Percentiles rank a stretch among this genome's conserved stretches.
phyloP scores from a whole-genome alignment of 352 stramenopile genomes.

The Hyphochytrium catenoides region DNA sequence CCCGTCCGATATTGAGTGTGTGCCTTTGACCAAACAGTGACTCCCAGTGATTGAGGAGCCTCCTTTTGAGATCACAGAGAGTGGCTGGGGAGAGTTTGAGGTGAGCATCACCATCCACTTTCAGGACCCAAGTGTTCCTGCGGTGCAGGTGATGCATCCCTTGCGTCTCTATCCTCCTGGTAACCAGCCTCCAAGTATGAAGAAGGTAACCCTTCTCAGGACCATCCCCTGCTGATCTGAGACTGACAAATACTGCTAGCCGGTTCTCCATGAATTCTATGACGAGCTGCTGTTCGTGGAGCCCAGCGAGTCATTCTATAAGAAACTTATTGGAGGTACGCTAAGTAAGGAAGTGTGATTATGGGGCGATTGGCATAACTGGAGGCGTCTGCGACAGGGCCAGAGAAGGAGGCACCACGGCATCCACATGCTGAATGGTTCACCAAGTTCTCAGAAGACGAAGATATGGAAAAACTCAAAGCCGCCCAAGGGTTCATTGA shows the following conservation, averaged over 20 bases:
- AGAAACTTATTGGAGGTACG: conserved; percentile 48
- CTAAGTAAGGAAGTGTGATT: neutral
- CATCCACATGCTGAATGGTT: conserved; percentile 56
- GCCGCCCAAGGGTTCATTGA: conserved; percentile 52
- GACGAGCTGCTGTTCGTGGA: conserved; percentile 96
- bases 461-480: conserved; percentile 52
- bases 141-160: conserved; percentile 69
- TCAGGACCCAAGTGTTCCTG: conserved; percentile 73
- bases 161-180: conserved; percentile 50
- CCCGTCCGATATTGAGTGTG: conserved; percentile 1
- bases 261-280: conserved; percentile 85
- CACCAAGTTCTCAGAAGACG: conserved; percentile 58
- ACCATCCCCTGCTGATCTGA: neutral
- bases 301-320: conserved; percentile 82
- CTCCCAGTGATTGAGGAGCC: conserved; percentile 69
- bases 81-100: conserved; percentile 94
- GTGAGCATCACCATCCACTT: conserved; percentile 86
- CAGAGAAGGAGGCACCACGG: conserved; percentile 29
- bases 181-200: conserved; percentile 59
- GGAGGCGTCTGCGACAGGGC: conserved; percentile 15
- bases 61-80: conserved; percentile 87
- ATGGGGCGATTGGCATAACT: conserved; percentile 2
- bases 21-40: neutral
- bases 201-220: conserved; percentile 26
- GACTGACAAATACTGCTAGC: conserved; percentile 15